Conservation (phyloP, 1,284 basidiomycete species). For the Marasmius tenuissimus region DNA sequence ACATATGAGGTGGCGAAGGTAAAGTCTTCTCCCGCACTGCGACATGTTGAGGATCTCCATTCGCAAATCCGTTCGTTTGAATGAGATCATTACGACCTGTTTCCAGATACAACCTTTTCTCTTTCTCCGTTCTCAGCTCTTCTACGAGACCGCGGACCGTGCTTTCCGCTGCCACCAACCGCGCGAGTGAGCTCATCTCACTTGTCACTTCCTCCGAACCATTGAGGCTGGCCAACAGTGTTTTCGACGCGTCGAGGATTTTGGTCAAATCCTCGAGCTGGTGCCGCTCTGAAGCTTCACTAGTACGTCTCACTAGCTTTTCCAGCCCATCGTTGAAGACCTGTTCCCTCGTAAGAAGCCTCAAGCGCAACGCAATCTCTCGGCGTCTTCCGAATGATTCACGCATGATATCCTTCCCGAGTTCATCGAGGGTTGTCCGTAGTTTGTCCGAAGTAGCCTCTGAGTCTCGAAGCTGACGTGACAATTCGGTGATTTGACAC, state of each 20-base stretch:
- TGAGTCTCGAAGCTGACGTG: constrained; percentile 41
- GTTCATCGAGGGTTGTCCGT: constrained; percentile 66
- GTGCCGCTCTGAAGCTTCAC: constrained; percentile 37
- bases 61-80: not conserved
- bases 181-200: constrained; percentile 36
- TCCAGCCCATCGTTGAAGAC: constrained; percentile 52
- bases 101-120: constrained; percentile 49
- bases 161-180: constrained; percentile 56
- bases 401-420: constrained; percentile 70
- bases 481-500: constrained; percentile 44
- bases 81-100: not conserved
- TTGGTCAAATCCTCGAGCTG: constrained; percentile 29
- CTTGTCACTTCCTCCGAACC: constrained; percentile 26
- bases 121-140: constrained; percentile 68
- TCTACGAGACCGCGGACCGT: constrained; percentile 58
- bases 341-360: constrained; percentile 71
- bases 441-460: constrained; percentile 43
- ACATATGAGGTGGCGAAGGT: not conserved
- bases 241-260: constrained; percentile 49
- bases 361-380: constrained; percentile 71
- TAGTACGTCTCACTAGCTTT: constrained; percentile 52
- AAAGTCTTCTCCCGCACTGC: not conserved
- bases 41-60: not conserved
- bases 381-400: constrained; percentile 76
- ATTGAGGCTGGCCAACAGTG: constrained; percentile 41